Base-by-base conservation (phyloP, 2,329 filamentous ascomycete species). In the Exserohilum rostratum region DNA sequence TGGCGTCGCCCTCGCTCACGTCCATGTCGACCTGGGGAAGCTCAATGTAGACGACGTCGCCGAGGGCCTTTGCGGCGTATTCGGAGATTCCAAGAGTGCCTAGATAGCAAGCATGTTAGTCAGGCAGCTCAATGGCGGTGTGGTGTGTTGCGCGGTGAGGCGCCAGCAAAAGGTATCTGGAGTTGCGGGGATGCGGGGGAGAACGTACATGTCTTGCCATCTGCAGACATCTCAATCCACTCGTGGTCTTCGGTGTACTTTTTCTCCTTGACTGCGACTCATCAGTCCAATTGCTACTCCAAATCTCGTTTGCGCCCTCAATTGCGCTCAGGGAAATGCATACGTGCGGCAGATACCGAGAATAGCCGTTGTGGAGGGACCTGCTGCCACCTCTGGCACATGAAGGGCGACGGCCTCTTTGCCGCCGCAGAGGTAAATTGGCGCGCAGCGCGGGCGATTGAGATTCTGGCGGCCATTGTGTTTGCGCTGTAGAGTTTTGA, bases 191-290 rank as follows among this genome's bases (percentile, higher is more conserved):
- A 27, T 30, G 27, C 15, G 46, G 45, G 45, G 18, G 35, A 33
- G 33, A 53, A 55, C 64, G 33, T 85, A 82, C 90, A 93, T 45
- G 88, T 89, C 78, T 90, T 93, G 75, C 89, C 87, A 78, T 96
- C 90, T 46, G 86, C 86, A 52, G 87, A 88, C 57, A 96, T 81
- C 78, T 97, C 92, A 75, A 99, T 87, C 95, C 95, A 99, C 82
- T 99, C 95, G 83, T 99, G 95, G 74, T 97, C 93, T 76, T 93
- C 89, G 63, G 95, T 97, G 83, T 96, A 99, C 76, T 88, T 90
- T 80, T 95, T 93, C 67, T 85, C 80, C 50, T 82, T 80, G 69
- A 79, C 87, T 90, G 15, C 60, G 33, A 2, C 11, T 2, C 42
- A 50, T 73, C 54, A 72, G 68, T 15, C 18, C 47, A 40, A 20